Base-by-base conservation (phyloP, 352 stramenopile genomes). In the Phytophthora hybrid region DNA sequence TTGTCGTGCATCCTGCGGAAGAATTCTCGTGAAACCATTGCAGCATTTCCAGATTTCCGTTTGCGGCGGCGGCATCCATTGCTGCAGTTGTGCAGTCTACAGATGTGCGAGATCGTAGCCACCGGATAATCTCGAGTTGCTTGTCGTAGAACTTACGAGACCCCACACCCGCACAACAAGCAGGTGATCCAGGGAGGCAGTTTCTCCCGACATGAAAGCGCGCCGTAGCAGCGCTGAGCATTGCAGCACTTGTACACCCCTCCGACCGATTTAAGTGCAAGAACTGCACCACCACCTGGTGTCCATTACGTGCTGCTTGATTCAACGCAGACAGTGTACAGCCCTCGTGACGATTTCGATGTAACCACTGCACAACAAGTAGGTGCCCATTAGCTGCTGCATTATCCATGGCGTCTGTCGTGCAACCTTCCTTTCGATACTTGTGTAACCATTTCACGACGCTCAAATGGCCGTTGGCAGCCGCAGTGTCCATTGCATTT, bases 391-490 rank as follows among this genome's bases (percentile, higher is more conserved):
- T 62, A 21, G 34, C 37, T 34, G 56, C 37, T 13, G 37, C 37
- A 19, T 6, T 14, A 31, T 61, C 55, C 55, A 61, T 61, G 5
- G 55, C 55, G 3, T 32, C 32, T 49, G 18, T 29, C 5, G 55
- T 62, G 37, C 56, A 62, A 9, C 19, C 56, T 52, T 52, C 19
- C 14, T 4, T 11, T 9, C 19, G 10, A 21, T 34, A 11, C 4
- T 21, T 51, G 7, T 34, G 19, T n/a, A 62, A 16, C n/a, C n/a
- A 62, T 34, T 60, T 60, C 31, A 60, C 54, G 7, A 49, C 41
- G 0, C 14, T n/a, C 32, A 62, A 51, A 51, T 51, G 55, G 18
- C 31, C 34, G 32, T 62, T 51, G 34, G n/a, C 7, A 49, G 55
- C 55, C 2, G 34, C 54, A 60, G 29, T 32, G 26, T 62, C 34